These are phyloP conservation scores for Helminthosporium solani DNA, from an alignment of 2,329 filamentous ascomycete species.

Conservation along the genomic window DNA sequence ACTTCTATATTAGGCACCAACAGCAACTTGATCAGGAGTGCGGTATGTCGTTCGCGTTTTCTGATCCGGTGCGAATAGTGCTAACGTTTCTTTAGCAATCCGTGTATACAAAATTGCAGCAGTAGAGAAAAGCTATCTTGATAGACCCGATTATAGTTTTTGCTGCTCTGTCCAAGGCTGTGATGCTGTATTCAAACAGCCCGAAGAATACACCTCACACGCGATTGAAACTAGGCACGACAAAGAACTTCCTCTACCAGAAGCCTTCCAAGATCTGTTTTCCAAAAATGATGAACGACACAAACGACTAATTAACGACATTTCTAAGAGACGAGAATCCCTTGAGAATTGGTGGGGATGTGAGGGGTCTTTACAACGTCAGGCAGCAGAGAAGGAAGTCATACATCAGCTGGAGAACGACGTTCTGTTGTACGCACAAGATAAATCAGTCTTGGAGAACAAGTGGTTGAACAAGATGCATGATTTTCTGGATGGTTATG, in stretches of 20 bases:
- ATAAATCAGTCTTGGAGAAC: neutral
- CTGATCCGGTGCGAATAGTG: neutral
- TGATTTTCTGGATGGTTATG: neutral
- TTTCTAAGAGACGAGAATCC: neutral
- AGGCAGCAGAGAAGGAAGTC: neutral
- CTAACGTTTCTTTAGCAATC: neutral
- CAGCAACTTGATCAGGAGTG: neutral
- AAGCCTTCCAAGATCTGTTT: neutral
- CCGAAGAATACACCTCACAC: constrained; percentile 3
- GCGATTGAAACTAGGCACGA: constrained; percentile 1
- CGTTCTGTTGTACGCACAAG: constrained; percentile 1
- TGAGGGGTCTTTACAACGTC: neutral
- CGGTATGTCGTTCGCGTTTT: neutral
- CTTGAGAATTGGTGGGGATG: neutral
- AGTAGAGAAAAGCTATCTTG: neutral
- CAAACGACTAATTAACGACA: neutral
- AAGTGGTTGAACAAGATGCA: neutral
- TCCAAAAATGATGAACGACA: neutral
- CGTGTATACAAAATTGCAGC: neutral
- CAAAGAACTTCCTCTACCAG: neutral
- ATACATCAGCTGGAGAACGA: constrained; percentile 1
- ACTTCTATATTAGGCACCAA: constrained; percentile 2
- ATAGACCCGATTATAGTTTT: neutral
- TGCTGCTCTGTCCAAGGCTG: constrained; percentile 1
- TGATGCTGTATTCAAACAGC: neutral